Evolutionary conservation across 164 flowering plant genomes (phyloP), one percentile per base, ranked within the genome.

Genomic region (Macadamia integrifolia): DNA sequence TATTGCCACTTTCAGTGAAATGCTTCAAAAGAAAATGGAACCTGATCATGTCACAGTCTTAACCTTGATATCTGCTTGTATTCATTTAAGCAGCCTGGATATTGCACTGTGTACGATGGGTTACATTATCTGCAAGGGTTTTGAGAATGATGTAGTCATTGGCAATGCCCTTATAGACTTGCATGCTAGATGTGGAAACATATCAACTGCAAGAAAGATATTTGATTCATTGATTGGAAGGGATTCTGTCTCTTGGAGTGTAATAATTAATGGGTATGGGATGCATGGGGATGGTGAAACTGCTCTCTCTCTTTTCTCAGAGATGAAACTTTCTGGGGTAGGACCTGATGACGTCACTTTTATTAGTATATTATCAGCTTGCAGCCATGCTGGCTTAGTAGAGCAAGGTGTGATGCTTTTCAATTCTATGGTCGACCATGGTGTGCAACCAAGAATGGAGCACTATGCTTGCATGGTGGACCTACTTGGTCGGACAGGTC

Each of bases 401-500:
- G 85, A 84, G 23, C 74, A 84, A 71, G 83, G 84, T 15, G 62
- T 46, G 18, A 68, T 28, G 40, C 70, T 82, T 31, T 83, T 86
- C 71, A 59, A 73, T 8, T 74, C 76, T 12, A 83, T 88, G 85
- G 40, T 65, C 43, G 75, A 75, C 55, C 68, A 77, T 23, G 81
- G 80, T 31, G 61, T 81, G n/a, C 6, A 28, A 43, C 88, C 84
- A 15, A 63, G 72, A 58, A 60, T 72, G 42, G 86, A 84, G 73
- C 90, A 88, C 78, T 86, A 79, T 61, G 83, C 82, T 9, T 86
- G 92, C 74, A 62, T 86, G 78, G 81, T 88, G 53, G 86, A 84
- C 75, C 85, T 88, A 46, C 83, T 88, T 50, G 82, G 85, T 12
- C 76, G 90, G 75, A 68, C 76, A 28, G 92, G 90, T 40, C 66